Evolutionary conservation across 805 yeast genomes (phyloP).

Genomic region (Lachancea thermotolerans): DNA sequence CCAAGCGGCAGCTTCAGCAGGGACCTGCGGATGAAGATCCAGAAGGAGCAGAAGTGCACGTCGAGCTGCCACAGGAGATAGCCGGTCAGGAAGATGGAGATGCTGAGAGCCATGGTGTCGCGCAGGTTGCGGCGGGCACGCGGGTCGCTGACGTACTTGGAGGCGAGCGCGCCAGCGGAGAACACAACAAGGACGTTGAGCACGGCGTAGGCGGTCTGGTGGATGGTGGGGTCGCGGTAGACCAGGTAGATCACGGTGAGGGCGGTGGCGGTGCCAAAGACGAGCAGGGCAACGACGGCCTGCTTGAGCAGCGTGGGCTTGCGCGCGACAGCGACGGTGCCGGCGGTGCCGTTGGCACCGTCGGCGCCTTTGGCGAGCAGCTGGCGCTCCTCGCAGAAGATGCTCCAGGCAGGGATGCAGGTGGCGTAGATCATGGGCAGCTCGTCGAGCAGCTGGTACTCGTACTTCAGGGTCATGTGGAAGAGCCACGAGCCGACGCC

Average conservation of each 20-base stretch:
- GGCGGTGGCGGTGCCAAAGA: conserved; percentile 14
- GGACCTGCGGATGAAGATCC: conserved; percentile 52
- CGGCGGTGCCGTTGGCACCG: too few species aligned
- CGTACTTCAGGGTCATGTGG: conserved; percentile 91
- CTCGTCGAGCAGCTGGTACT: conserved; percentile 88
- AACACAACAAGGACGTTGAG: conserved; percentile 68
- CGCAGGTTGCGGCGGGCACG: conserved; percentile 43
- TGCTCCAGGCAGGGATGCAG: conserved; percentile 86
- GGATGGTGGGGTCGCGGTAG: conserved; percentile 77
- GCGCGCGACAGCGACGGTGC: neutral
- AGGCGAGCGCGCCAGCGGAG: conserved; percentile 49
- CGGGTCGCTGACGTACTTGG: conserved; percentile 44
- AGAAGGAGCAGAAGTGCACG: conserved; percentile 62
- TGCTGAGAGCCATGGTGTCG: conserved; percentile 52
- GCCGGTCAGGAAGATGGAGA: conserved; percentile 60
- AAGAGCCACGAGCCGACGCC: conserved; percentile 94
- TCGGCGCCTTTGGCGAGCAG: conserved; percentile 19
- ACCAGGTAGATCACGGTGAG: conserved; percentile 49
- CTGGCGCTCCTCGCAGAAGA: conserved; percentile 51
- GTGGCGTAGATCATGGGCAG: conserved; percentile 98
- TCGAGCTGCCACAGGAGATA: conserved; percentile 86
- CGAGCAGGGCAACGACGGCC: conserved; percentile 8
- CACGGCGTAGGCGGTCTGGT: conserved; percentile 77
- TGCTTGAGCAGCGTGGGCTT: conserved; percentile 8
- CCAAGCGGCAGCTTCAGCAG: conserved; percentile 78